Evolutionary conservation across 2,329 filamentous ascomycete genomes (phyloP), one percentile per base, ranked within the genome.

Genomic region (Colletotrichum australisinense): DNA sequence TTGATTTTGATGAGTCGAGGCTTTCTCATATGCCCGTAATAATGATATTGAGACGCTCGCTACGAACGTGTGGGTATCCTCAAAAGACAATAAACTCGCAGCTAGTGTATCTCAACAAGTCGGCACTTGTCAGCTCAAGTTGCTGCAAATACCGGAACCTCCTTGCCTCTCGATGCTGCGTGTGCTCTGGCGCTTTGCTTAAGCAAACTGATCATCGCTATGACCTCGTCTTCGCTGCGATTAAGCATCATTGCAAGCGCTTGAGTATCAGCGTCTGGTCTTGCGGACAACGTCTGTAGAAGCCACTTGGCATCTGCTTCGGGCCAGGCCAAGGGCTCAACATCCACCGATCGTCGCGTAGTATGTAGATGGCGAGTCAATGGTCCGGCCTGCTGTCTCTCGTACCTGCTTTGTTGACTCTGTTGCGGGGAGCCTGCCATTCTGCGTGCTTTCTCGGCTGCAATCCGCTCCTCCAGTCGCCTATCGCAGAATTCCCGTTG

Each of bases 401-500:
- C 60, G 12, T 28, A 46, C 6, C 28, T 63, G 22, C 26, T 32
- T 49, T n/a, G 24, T n/a, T 46, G 64, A 9, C 32, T 38, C 12
- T 52, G n/a, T 59, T 49, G 66, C 26, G 67, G 58, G 1, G 26
- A 19, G 9, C 28, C 12, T 28, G 52, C 16, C 32, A 38, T 30
- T 28, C 11, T 26, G 19, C 26, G 49, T 26, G 49, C 22, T 5
- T 8, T n/a, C 12, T 56, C 30, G 22, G 19, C 8, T 4, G 60
- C n/a, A 22, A 19, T 14, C 8, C 16, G 46, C 28, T 72, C 62
- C 0, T 64, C 24, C 9, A 72, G 52, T 7, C 52, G 72, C 14
- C 57, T 62, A 30, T 72, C 57, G 22, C 63, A 65, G 12, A 70
- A 26, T n/a, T 73, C 67, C 16, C 67, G 67, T n/a, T 73, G 70